Conservation (phyloP, 148 eudicot genomes). For the Rhododendron kiyosumense region DNA sequence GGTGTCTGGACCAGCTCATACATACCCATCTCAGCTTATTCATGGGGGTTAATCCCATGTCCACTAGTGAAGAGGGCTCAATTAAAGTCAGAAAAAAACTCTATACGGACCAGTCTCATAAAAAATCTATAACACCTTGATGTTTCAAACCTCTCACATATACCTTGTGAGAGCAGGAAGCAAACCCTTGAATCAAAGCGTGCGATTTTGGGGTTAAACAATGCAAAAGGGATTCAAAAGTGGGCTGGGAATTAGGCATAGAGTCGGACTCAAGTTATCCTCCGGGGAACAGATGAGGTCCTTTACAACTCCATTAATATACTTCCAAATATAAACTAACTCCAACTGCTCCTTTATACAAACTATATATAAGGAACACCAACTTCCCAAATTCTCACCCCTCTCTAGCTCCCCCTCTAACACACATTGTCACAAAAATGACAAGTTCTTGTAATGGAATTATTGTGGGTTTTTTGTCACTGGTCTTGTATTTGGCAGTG, state of each 20-base stretch:
- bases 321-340: slow-evolving; percentile 1
- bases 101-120: background rate
- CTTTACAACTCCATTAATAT: background rate
- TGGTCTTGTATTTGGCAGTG: slow-evolving; percentile 14
- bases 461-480: slow-evolving; percentile 7
- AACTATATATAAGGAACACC: slow-evolving; percentile 14
- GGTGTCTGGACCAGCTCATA: background rate
- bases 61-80: background rate
- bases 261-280: slow-evolving; percentile 20
- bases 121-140: background rate
- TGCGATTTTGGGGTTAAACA: background rate
- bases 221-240: background rate
- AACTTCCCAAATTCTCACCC: slow-evolving; percentile 1
- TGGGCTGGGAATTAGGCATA: slow-evolving; percentile 14
- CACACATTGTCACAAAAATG: slow-evolving; percentile 17
- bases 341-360: background rate
- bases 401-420: slow-evolving; percentile 1
- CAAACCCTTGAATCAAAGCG: background rate
- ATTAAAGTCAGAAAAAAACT: background rate
- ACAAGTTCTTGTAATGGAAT: background rate
- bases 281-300: background rate
- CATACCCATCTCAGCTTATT: background rate
- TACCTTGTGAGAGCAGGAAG: background rate
- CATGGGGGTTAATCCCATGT: background rate
- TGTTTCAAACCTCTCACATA: background rate